These are phyloP conservation scores for Straminergon stramineum DNA, from an alignment of 225 moss, liverwort and hornwort genomes.

Conservation along the genomic window DNA sequence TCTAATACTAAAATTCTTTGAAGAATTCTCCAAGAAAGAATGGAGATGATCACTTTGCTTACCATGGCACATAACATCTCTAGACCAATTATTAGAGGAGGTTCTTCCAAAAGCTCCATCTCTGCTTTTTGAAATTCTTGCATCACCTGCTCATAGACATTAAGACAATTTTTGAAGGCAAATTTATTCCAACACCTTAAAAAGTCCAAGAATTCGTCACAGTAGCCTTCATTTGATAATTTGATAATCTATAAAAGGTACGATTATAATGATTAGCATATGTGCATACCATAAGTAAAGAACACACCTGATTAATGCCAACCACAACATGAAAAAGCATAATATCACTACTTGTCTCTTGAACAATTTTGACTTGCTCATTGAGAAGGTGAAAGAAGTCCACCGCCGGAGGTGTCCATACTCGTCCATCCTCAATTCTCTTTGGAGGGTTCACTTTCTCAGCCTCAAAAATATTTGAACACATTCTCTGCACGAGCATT, in stretches of 20 bases:
- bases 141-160: constrained; percentile 33
- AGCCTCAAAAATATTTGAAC: constrained; percentile 56
- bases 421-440: constrained; percentile 43
- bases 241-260: background rate
- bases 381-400: constrained; percentile 65
- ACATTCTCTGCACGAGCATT: constrained; percentile 44
- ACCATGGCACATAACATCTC: constrained; percentile 71
- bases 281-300: background rate
- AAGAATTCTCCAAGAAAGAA: background rate
- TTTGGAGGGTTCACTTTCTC: constrained; percentile 58
- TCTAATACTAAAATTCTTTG: background rate
- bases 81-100: constrained; percentile 47
- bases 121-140: constrained; percentile 62
- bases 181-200: background rate
- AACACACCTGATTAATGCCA: constrained; percentile 51
- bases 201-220: background rate
- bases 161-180: background rate
- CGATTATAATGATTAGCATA: too few relatives aligned
- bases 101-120: constrained; percentile 45
- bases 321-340: constrained; percentile 70
- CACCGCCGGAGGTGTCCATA: constrained; percentile 61
- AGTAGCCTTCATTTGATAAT: background rate
- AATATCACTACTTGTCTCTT: constrained; percentile 55
- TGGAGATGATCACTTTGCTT: background rate
- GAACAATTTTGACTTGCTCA: constrained; percentile 82